Percentiles rank a stretch among this genome's conserved stretches.
These are phyloP conservation scores for Ramularia collo-cygni DNA, from an alignment of 2,329 filamentous ascomycete genomes.

Conservation along the genomic window DNA sequence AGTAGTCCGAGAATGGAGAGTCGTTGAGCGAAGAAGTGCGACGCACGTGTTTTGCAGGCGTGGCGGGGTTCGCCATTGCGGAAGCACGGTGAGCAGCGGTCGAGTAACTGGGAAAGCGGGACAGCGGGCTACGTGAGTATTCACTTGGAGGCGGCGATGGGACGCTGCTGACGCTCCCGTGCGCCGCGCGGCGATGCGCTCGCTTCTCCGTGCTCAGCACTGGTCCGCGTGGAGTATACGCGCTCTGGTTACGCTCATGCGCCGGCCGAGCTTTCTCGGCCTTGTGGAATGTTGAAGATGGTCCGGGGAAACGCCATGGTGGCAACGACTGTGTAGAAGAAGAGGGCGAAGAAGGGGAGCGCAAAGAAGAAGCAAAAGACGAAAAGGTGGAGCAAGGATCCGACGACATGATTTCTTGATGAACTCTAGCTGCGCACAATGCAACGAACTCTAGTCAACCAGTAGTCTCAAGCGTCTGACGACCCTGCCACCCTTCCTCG, in stretches of 20 bases:
- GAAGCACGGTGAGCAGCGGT: constrained; percentile 2
- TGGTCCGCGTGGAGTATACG: constrained; percentile 21
- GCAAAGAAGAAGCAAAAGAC: constrained; percentile 5
- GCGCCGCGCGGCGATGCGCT: constrained; percentile 22
- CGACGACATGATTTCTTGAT: constrained; percentile 3
- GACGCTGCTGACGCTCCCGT: constrained; percentile 13
- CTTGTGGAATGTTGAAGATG: constrained; percentile 27
- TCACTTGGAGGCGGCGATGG: constrained; percentile 11
- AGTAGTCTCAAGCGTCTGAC: constrained; percentile 3
- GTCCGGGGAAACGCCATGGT: constrained; percentile 28
- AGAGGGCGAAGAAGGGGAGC: constrained; percentile 2
- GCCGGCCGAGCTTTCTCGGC: constrained; percentile 12
- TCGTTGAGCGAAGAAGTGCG: constrained; percentile 22
- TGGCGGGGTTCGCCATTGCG: constrained; percentile 16
- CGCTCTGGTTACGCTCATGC: constrained; percentile 18
- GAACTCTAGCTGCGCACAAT: background rate
- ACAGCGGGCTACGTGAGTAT: constrained; percentile 15
- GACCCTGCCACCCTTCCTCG: background rate
- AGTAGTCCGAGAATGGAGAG: constrained; percentile 38
- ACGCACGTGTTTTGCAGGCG: constrained; percentile 20
- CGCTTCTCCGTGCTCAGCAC: constrained; percentile 25
- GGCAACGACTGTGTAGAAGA: constrained; percentile 7
- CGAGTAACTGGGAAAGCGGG: constrained; percentile 13
- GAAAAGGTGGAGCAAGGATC: constrained; percentile 5
- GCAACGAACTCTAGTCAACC: background rate